A percentile compares a stretch with the other conserved stretches of the same genome.
phyloP scores from a whole-genome alignment of 2,329 filamentous ascomycete species.

The Colletotrichum navitas region DNA sequence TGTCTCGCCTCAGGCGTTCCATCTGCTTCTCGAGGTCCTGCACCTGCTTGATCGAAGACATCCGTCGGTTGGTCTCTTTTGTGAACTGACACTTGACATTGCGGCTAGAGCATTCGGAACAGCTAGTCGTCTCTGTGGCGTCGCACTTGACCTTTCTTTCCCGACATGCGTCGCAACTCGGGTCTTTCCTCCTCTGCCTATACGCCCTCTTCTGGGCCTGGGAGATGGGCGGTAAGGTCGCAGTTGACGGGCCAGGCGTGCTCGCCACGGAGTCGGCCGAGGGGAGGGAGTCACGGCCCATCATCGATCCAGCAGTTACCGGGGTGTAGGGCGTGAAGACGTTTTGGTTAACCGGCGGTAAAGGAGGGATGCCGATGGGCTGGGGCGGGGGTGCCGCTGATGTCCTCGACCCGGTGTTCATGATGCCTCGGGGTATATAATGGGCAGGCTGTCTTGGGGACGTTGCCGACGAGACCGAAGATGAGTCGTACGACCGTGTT shows the following conservation, averaged over 20 bases:
- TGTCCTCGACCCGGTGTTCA: slow-evolving; percentile 65
- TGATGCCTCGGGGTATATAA: slow-evolving; percentile 63
- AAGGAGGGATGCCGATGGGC: slow-evolving; percentile 65
- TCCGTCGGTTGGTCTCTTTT: slow-evolving; percentile 97
- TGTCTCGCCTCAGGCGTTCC: slow-evolving; percentile 82
- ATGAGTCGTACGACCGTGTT: slow-evolving; percentile 73
- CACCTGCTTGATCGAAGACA: slow-evolving; percentile 99
- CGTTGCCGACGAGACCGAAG: slow-evolving; percentile 71
- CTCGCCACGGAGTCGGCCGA: slow-evolving; percentile 69
- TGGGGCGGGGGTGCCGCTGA: slow-evolving; percentile 64
- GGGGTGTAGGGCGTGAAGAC: slow-evolving; percentile 67
- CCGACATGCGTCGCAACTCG: slow-evolving; percentile 95
- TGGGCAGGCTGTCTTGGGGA: slow-evolving; percentile 68
- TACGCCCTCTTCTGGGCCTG: slow-evolving; percentile 93
- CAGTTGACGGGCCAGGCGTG: slow-evolving; percentile 63
- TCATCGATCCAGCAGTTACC: slow-evolving; percentile 61
- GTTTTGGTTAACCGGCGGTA: slow-evolving; percentile 61
- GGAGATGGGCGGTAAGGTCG: slow-evolving; percentile 50
- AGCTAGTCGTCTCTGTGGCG: slow-evolving; percentile 95
- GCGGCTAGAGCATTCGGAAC: slow-evolving; percentile 95
- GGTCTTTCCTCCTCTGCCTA: slow-evolving; percentile 93
- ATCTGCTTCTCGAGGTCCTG: slow-evolving; percentile 97
- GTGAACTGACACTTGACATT: slow-evolving; percentile 99
- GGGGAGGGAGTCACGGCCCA: slow-evolving; percentile 72
- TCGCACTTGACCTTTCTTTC: slow-evolving; percentile 92